Evolutionary conservation across 331 rosid genomes (phyloP), one percentile per base, ranked within the genome.

Genomic region (Cydonia oblonga): DNA sequence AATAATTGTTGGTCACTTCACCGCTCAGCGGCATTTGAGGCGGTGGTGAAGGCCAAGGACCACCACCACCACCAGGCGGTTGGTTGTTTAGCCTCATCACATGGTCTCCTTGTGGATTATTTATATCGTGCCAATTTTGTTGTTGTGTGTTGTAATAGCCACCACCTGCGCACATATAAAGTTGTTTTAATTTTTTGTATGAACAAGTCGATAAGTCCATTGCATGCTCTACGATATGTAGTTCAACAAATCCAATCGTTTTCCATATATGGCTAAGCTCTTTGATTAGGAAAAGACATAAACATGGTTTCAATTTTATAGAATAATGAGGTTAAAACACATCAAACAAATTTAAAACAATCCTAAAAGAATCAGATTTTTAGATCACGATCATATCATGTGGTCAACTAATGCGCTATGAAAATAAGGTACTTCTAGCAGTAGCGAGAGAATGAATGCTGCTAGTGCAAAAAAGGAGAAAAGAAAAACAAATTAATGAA

Each of bases 41-140:
- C 2, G 83, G 80, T 9, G 77, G 79, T 2, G 86, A 52, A 16
- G 84, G 84, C 98, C 96, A 90, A 2, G 81, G 46, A 40, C 44
- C 44, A 10, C 44, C 82, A 9, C 38, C 81, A 6, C 35, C 40
- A 35, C 44, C 74, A 9, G 76, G 85, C 13, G 78, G 70, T 13
- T 77, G 63, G 44, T 63, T 23, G 66, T 75, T 69, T 12, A 76
- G 80, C 81, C 85, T 66, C 14, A 76, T 80, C 60, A 66, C 78
- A 76, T 79, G 82, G 64, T 79, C 82, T 5, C 65, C 68, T 26
- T 66, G 70, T 66, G 61, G 65, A 26, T 65, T 42, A 19, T 52
- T 63, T 65, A 72, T 76, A 46, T 76, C 68, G 24, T 78, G 83
- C 87, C 91, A 90, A 38, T 51, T 74, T 3, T 53, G 71, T 30